Evolutionary conservation across 148 eudicot genomes (phyloP), one percentile per base, ranked within the genome.

Genomic region (Rhododendron williamsianum): DNA sequence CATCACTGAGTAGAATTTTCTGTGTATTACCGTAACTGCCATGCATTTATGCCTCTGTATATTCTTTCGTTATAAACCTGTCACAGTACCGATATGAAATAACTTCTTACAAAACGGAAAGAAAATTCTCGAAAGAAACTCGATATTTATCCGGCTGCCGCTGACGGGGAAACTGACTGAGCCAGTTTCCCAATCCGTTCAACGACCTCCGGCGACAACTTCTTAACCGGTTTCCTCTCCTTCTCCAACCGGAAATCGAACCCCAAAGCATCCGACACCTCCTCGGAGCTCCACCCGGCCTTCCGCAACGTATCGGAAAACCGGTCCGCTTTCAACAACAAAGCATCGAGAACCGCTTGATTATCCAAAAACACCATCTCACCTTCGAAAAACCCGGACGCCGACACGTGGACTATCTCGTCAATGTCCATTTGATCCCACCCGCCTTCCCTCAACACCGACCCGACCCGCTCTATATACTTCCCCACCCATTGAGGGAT

Each of bases 261-360:
- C 73, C 96, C 98, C 33, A 97, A 87, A 0, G 91, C 98, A 6
- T 97, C 98, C 46, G 95, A 91, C 0, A 97, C 99, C 84, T 97
- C 99, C 49, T 95, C 98, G 85, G 95, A 90, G 93, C 98, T 97
- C 98, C 99, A 97, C 78, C 98, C 99, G 54, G 96, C 93, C 87
- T 93, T 91, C 58, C 93, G 84, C 1, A 97, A 85, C 19, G 88
- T 88, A 78, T 95, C 99, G 69, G 99, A 95, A 51, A 92, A 93
- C 78, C 93, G 93, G 85, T 93, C 95, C 84, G 95, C 93, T 88
- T 96, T 95, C 72, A 96, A 23, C 0, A 96, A 85, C 56, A 96
- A 71, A 43, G 97, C 98, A 71, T 97, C 98, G 4, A 95, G 63
- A 3, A 97, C 93, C 6, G 94, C 91, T 84, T 97, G 98, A 82